A percentile compares a stretch with the other conserved stretches of the same genome.
Conservation (phyloP, 305 asterid genomes). For the Nicotiana rustica region DNA sequence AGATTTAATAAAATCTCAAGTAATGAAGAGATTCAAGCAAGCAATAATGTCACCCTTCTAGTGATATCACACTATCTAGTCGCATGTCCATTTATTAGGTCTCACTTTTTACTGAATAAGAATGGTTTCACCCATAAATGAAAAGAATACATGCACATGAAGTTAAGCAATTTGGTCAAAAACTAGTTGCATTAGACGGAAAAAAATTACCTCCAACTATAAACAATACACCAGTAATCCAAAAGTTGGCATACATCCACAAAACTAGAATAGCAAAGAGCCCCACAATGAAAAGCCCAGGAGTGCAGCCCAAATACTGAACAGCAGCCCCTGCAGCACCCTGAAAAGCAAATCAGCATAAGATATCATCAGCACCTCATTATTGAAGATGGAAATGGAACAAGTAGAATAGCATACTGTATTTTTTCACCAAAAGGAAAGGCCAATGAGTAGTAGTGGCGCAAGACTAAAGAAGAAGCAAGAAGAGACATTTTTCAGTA, state of each 20-base stretch:
- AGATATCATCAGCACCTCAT: conserved; percentile 16
- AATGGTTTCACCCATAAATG: neutral
- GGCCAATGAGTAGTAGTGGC: neutral
- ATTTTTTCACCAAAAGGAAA: neutral
- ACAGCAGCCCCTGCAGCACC: conserved; percentile 96
- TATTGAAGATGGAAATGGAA: conserved; percentile 21
- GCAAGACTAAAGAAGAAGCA: neutral
- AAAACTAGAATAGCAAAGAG: conserved; percentile 82
- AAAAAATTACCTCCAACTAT: conserved; percentile 87
- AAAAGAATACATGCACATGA: conserved; percentile 4
- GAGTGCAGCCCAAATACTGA: conserved; percentile 94
- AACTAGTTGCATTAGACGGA: conserved; percentile 26
- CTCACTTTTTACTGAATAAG: conserved; percentile 20
- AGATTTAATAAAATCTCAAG: neutral
- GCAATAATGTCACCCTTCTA: neutral
- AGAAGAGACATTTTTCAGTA: neutral
- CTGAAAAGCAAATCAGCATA: conserved; percentile 54
- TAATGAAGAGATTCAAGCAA: conserved; percentile 27
- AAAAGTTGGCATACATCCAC: conserved; percentile 99
- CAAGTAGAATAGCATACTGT: conserved; percentile 4
- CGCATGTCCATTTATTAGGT: conserved; percentile 1
- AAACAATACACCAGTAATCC: conserved; percentile 95
- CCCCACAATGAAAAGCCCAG: conserved; percentile 98
- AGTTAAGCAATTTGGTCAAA: conserved; percentile 28
- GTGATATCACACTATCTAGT: conserved; percentile 10